These are phyloP conservation scores for Fusarium pilosicola DNA, from an alignment of 2,329 filamentous ascomycete genomes.

Conservation along the genomic window DNA sequence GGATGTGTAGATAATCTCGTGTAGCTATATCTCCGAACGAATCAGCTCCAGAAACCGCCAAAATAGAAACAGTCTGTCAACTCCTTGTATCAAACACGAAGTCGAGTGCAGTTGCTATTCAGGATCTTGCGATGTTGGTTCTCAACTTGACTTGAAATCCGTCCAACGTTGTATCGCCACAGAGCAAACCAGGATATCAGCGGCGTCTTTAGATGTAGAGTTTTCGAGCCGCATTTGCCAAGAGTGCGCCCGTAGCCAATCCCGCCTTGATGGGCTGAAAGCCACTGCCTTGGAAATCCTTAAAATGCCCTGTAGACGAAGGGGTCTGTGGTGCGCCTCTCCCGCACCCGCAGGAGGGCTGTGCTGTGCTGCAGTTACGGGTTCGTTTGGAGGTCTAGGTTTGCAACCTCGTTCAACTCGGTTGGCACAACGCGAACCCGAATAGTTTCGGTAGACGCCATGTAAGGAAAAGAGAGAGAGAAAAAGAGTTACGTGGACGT, in stretches of 20 bases:
- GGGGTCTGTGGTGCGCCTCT: constrained; percentile 28
- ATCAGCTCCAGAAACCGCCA: constrained; percentile 1
- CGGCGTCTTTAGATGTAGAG: constrained; percentile 7
- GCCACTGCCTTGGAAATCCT: constrained; percentile 23
- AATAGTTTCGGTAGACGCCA: constrained; percentile 32
- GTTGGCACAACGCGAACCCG: constrained; percentile 20
- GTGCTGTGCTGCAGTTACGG: background rate
- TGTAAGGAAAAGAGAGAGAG: background rate
- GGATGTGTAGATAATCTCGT: constrained; percentile 11
- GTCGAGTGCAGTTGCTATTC: constrained; percentile 1
- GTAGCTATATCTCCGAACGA: constrained; percentile 11
- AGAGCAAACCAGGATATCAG: constrained; percentile 1
- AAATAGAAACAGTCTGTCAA: constrained; percentile 19
- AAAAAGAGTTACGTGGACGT: background rate
- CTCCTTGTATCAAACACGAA: background rate
- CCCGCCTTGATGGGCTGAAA: constrained; percentile 16
- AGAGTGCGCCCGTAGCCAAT: constrained; percentile 29
- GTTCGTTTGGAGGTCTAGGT: background rate
- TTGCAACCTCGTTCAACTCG: constrained; percentile 5
- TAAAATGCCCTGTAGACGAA: background rate
- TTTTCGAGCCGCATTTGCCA: constrained; percentile 39
- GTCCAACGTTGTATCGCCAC: constrained; percentile 39
- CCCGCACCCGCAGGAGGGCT: constrained; percentile 13
- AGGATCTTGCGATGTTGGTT: background rate
- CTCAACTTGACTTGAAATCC: constrained; percentile 1